These are phyloP conservation scores for Schwanniomyces yamadae DNA, from an alignment of 805 yeast genomes.

Conservation along the genomic window DNA sequence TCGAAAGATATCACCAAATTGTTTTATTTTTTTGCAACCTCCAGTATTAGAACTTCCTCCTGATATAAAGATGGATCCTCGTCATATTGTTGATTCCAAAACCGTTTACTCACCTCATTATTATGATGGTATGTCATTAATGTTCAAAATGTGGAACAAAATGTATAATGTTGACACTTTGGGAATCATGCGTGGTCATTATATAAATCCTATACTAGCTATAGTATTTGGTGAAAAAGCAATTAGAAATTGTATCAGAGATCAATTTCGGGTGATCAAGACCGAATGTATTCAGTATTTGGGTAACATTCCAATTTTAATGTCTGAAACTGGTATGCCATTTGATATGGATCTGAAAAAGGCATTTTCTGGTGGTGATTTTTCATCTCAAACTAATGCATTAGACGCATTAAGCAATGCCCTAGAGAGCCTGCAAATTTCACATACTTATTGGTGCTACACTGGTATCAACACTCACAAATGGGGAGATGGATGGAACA, in stretches of 20 bases:
- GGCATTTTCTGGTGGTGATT: slow-evolving; percentile 68
- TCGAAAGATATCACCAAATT: slow-evolving; percentile 41
- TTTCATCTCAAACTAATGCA: slow-evolving; percentile 73
- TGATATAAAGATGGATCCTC: slow-evolving; percentile 41
- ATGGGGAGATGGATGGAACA: slow-evolving; percentile 92
- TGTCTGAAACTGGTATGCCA: slow-evolving; percentile 98
- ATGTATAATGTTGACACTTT: slow-evolving; percentile 82
- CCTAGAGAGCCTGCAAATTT: slow-evolving; percentile 67
- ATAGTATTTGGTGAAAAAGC: slow-evolving; percentile 80
- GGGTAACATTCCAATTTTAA: slow-evolving; percentile 73
- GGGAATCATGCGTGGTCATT: slow-evolving; percentile 79
- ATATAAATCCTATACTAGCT: slow-evolving; percentile 68
- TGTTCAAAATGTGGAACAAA: slow-evolving; percentile 89
- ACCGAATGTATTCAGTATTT: slow-evolving; percentile 60
- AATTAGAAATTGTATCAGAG: slow-evolving; percentile 68
- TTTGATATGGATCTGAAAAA: slow-evolving; percentile 85
- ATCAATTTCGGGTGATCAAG: slow-evolving; percentile 66
- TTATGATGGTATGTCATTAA: slow-evolving; percentile 90
- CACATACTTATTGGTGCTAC: slow-evolving; percentile 87
- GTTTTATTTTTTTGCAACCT: slow-evolving; percentile 70
- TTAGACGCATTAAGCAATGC: slow-evolving; percentile 81
- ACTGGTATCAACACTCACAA: slow-evolving; percentile 68
- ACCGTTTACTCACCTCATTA: slow-evolving; percentile 85
- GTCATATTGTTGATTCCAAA: slow-evolving; percentile 53
- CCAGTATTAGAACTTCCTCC: slow-evolving; percentile 85